Base-by-base conservation (phyloP, 1,284 basidiomycete genomes). In the Cutaneotrichosporon sp. region DNA sequence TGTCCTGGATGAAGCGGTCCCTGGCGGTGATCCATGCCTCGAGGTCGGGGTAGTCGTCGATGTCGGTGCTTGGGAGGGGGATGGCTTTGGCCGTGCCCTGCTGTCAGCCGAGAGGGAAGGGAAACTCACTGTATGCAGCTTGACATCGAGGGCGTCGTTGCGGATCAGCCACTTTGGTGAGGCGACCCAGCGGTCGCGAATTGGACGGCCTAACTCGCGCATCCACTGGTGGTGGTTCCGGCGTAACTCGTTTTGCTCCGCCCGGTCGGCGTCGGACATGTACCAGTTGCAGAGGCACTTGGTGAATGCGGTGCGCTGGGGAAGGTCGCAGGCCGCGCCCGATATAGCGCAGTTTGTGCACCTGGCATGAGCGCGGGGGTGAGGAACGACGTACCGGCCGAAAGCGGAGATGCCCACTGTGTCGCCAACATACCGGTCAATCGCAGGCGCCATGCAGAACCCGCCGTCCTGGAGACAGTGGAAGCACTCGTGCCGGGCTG, bases 261-360 rank as follows among this genome's bases (percentile, higher is more conserved):
- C 16, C 38, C 38, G 16, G 38, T 46, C 47, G 52, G 54, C 52
- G 36, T 24, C 53, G 16, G 52, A 4, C 14, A 62, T 45, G 29
- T 56, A 53, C 61, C 61, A 62, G 7, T 54, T 49, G 56, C 56
- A 58, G 14, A 43, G 22, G 53, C 60, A 58, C 42, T 42, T 25
- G 38, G 52, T 47, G 31, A 24, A 18, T 22, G 6, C 24, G 22
- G 53, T 52, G n/a, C 47, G 47, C 25, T 27, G 33, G 25, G 55
- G 50, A 9, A 62, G 47, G 31, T 62, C 61, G 33, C 61, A 62
- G 22, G 20, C 13, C 31, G 31, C 38, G 31, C 36, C 25, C 31
- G 43, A 11, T 9, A 58, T 22, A n/a, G 49, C 54, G 42, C 61
- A 62, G 27, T 54, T 31, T 4, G 58, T 29, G 54, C 61, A 62